A percentile compares a stretch with the other conserved stretches of the same genome.
Conservation (phyloP, 2,329 filamentous ascomycete genomes). For the Aspergillus candidus region DNA sequence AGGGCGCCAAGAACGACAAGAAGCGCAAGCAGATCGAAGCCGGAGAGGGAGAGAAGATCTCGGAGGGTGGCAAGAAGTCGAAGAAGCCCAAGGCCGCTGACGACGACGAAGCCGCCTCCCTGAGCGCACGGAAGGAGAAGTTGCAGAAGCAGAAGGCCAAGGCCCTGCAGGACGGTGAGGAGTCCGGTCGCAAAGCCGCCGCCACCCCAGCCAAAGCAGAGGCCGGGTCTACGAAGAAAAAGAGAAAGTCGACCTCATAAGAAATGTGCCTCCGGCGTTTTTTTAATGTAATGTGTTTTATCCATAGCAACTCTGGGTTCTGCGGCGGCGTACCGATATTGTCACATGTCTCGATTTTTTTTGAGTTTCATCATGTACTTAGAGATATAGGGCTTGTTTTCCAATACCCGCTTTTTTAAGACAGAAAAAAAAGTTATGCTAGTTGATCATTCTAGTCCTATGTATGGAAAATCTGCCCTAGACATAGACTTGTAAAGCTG, state of each 20-base stretch:
- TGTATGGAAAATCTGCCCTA: not conserved
- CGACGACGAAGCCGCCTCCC: slow-evolving; percentile 33
- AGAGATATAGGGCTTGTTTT: slow-evolving; percentile 17
- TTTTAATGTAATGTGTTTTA: slow-evolving; percentile 8
- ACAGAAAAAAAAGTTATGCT: slow-evolving; percentile 18
- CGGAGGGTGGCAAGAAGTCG: slow-evolving; percentile 32
- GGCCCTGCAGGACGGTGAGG: slow-evolving; percentile 40
- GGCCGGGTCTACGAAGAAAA: slow-evolving; percentile 27
- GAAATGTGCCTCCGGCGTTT: slow-evolving; percentile 23
- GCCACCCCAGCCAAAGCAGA: slow-evolving; percentile 13
- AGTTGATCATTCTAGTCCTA: not conserved
- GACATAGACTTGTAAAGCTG: not conserved
- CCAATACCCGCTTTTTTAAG: slow-evolving; percentile 18
- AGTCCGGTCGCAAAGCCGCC: slow-evolving; percentile 21
- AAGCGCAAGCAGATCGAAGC: slow-evolving; percentile 38
- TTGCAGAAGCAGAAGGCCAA: slow-evolving; percentile 46
- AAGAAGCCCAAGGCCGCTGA: slow-evolving; percentile 36
- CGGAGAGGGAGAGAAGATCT: slow-evolving; percentile 25
- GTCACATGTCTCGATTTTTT: slow-evolving; percentile 25
- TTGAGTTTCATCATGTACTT: slow-evolving; percentile 6
- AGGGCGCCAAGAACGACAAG: slow-evolving; percentile 49
- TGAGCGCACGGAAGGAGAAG: slow-evolving; percentile 42
- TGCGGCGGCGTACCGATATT: slow-evolving; percentile 28
- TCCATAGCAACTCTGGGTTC: slow-evolving; percentile 19
- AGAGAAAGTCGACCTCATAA: slow-evolving; percentile 36